Base-by-base conservation (phyloP, 352 stramenopile species). In the Phytophthora megakarya region DNA sequence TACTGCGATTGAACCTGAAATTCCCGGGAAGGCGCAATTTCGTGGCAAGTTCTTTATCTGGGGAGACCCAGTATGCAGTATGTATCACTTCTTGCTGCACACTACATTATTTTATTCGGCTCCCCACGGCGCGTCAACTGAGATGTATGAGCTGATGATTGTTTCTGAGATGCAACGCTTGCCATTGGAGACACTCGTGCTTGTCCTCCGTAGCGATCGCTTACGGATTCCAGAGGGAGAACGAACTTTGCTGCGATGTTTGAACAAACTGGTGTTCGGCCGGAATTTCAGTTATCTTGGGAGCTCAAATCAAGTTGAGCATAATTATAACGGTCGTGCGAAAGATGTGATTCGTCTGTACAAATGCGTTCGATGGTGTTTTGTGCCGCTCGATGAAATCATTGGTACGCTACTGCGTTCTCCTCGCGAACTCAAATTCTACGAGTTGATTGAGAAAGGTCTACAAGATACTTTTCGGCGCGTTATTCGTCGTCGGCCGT, bases 71-170 rank as follows among this genome's bases (percentile, higher is more conserved):
- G 51, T 90, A 5, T 89, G 80, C 67, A 89, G 84, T 16, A 44
- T 88, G 51, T 89, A 90, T 38, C 84, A 93, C 57, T 90, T 80
- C 42, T 48, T 93, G 33, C 67, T 89, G 15, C 59, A 79, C 9
- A 75, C 72, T 19, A 86, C 82, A 37, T 63, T 92, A 5, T 93
- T 93, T 43, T 90, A 89, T 39, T 62, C 72, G 8, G 42, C 67
- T 9, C 83, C 78, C 5, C 35, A 38, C 1, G 66, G 60, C 19
- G 55, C 72, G 8, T 62, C 62, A 5, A 57, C 59, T 1, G 70
- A 74, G 11, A 21, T 78, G 19, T 57, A 61, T 0, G 73, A 76
- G 30, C 16, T 70, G 23, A 56, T 73, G 48, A 59, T 81, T 21
- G 60, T 79, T 22, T 68, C 64, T 1, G 67, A 77, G 43, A 79